Evolutionary conservation across 2,329 filamentous ascomycete species (phyloP).

Genomic region (Microcyclosporella mali): DNA sequence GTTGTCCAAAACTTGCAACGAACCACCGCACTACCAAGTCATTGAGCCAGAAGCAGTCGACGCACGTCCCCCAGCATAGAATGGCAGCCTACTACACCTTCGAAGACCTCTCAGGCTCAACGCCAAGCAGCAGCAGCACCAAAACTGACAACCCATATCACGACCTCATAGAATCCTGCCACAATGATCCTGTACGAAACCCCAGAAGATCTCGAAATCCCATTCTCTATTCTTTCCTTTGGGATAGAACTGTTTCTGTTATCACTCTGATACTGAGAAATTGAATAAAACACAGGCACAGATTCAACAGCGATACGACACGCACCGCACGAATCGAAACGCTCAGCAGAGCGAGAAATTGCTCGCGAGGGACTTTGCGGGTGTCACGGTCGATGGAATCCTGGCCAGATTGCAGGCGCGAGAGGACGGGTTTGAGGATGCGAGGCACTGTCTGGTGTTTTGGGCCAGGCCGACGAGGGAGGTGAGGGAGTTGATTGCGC

Average conservation of each 20-base stretch:
- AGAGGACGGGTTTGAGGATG: constrained; percentile 66
- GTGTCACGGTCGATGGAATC: constrained; percentile 69
- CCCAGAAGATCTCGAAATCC: constrained; percentile 36
- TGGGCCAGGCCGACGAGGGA: constrained; percentile 78
- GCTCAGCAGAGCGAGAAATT: constrained; percentile 69
- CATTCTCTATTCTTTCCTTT: no score
- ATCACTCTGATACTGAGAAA: background rate
- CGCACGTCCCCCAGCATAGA: no score
- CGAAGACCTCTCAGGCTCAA: constrained; percentile 30
- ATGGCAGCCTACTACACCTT: constrained; percentile 34
- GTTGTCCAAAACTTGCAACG: background rate
- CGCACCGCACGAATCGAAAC: constrained; percentile 70
- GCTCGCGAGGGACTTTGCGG: constrained; percentile 59
- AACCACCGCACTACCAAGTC: no score
- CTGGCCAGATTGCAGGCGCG: constrained; percentile 61
- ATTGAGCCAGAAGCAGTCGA: no score
- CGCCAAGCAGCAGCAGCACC: constrained; percentile 4
- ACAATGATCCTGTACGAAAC: constrained; percentile 64
- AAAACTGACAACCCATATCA: constrained; percentile 66
- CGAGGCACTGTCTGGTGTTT: constrained; percentile 75
- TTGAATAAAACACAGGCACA: constrained; percentile 52
- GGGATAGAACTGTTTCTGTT: no score
- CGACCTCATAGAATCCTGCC: constrained; percentile 62
- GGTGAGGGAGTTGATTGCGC: constrained; percentile 60
- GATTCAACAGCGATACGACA: constrained; percentile 66